These are phyloP conservation scores for Fonsecaea nubica DNA, from an alignment of 2,329 filamentous ascomycete genomes.

Conservation along the genomic window DNA sequence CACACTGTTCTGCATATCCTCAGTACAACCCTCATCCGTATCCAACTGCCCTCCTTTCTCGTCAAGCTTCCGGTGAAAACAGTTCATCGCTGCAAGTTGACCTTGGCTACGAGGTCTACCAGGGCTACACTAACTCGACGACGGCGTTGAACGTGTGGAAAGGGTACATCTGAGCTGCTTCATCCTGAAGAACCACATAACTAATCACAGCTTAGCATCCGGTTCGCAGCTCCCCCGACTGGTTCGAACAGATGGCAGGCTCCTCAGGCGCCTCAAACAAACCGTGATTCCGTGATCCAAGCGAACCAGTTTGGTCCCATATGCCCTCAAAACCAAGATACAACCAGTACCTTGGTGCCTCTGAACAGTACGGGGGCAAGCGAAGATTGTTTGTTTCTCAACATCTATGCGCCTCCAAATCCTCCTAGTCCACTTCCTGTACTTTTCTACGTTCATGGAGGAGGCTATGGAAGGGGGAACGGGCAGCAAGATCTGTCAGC, in stretches of 20 bases:
- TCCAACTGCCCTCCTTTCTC: constrained; percentile 13
- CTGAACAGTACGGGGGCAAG: constrained; percentile 38
- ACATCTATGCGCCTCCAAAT: constrained; percentile 50
- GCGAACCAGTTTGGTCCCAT: constrained; percentile 42
- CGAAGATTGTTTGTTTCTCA: constrained; percentile 52
- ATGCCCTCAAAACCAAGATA: constrained; percentile 46
- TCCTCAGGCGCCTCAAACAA: constrained; percentile 41
- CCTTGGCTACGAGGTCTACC: constrained; percentile 56
- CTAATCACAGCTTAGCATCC: constrained; percentile 43
- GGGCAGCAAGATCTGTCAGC: constrained; percentile 47
- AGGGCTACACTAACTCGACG: constrained; percentile 50
- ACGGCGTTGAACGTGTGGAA: constrained; percentile 55
- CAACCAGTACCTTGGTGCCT: constrained; percentile 28
- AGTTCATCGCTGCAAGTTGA: constrained; percentile 47
- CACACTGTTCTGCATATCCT: constrained; percentile 6
- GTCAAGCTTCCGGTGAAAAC: constrained; percentile 21
- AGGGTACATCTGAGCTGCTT: constrained; percentile 47
- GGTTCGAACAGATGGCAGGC: constrained; percentile 47
- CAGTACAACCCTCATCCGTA: constrained; percentile 23
- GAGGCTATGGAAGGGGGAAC: constrained; percentile 45
- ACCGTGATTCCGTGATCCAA: constrained; percentile 39
- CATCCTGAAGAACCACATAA: not conserved
- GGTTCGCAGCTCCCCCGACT: constrained; percentile 46
- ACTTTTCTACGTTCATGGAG: constrained; percentile 50
- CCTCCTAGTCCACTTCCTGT: constrained; percentile 42